Evolutionary conservation across 2,329 filamentous ascomycete genomes (phyloP).

Genomic region (Fusarium metavorans): DNA sequence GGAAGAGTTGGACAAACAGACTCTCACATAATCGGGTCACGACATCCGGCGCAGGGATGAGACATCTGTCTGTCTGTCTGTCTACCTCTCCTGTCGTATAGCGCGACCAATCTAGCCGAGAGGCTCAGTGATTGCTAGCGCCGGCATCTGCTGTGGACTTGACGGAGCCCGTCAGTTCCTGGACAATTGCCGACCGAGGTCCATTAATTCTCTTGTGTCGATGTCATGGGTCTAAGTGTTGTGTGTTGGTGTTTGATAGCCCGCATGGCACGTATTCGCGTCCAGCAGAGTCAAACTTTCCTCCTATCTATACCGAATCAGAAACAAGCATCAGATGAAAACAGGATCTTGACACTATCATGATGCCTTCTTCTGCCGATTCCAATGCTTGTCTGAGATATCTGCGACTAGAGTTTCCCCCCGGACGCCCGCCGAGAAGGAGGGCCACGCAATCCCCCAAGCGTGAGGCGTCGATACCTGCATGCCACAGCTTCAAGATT

Average conservation of each 20-base stretch:
- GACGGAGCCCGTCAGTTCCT: not conserved
- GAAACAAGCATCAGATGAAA: not conserved
- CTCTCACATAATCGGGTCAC: slow-evolving; percentile 26
- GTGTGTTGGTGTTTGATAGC: not conserved
- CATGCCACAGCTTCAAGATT: slow-evolving; percentile 14
- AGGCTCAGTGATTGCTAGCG: not conserved
- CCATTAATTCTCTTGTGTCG: not conserved
- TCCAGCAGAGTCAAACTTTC: not conserved
- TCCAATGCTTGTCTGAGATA: not conserved
- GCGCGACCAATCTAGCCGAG: not conserved
- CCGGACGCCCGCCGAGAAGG: not conserved
- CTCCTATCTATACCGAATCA: not conserved
- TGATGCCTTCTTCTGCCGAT: not conserved
- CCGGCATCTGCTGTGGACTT: not conserved
- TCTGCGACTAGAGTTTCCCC: not conserved
- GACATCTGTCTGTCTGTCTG: not conserved
- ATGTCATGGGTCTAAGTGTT: not conserved
- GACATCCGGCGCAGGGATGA: not conserved
- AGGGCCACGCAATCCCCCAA: slow-evolving; percentile 36
- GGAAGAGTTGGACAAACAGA: not conserved
- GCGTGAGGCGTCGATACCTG: slow-evolving; percentile 21
- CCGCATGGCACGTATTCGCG: not conserved
- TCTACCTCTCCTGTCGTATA: not conserved
- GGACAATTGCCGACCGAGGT: slow-evolving; percentile 1
- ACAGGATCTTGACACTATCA: not conserved